These are phyloP conservation scores for Fagus crenata DNA, from an alignment of 306 rosid species.

Conservation along the genomic window DNA sequence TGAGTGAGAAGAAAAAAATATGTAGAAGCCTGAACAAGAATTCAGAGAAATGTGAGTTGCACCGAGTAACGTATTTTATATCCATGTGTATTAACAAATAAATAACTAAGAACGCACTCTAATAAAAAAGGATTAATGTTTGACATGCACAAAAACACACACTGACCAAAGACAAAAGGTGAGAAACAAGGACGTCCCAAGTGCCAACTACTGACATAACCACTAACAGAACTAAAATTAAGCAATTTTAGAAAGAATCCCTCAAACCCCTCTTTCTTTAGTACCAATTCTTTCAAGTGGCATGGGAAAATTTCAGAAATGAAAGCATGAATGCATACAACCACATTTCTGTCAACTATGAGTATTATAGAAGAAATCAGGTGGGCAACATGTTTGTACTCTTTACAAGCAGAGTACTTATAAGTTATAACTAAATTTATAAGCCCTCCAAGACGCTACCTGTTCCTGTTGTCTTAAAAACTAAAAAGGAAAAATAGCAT, in stretches of 20 bases:
- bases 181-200: neutral
- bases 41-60: neutral
- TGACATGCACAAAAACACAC: neutral
- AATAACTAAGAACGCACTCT: neutral
- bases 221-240: too few species aligned
- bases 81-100: neutral
- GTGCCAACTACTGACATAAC: neutral
- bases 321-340: neutral
- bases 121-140: neutral
- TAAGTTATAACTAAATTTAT: too few species aligned
- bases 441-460: too few species aligned
- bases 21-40: neutral
- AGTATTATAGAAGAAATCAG: neutral
- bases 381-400: too few species aligned
- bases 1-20: neutral
- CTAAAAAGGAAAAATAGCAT: too few species aligned
- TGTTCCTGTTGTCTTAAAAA: too few species aligned
- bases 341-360: neutral
- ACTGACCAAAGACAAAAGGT: neutral
- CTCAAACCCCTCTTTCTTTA: too few species aligned
- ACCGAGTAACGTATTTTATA: neutral
- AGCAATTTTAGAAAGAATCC: neutral
- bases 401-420: too few species aligned
- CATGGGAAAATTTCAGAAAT: neutral
- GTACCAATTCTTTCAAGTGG: too few species aligned